A percentile compares a stretch with the other conserved stretches of the same genome.
phyloP scores from a whole-genome alignment of 345 rosid genomes.

The Erodium maritimum region DNA sequence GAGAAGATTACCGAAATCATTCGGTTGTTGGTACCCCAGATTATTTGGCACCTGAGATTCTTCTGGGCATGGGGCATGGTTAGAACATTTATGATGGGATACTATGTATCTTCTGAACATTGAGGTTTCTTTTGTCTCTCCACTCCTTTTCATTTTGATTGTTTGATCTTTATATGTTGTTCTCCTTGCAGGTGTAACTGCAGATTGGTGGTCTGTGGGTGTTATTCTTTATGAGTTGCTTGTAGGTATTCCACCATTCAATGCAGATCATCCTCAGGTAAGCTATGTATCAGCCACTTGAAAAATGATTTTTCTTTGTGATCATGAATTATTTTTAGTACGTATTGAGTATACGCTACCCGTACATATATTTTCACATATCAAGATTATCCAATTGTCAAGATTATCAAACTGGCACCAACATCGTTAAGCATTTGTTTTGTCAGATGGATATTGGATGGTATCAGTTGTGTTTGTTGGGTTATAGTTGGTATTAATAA shows the following conservation, averaged over 20 bases:
- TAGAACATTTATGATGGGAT: constrained; percentile 12
- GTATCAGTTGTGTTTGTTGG: neutral
- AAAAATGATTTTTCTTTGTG: neutral
- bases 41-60: constrained; percentile 98
- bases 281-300: neutral
- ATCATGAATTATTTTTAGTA: neutral
- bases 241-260: constrained; percentile 90
- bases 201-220: constrained; percentile 99
- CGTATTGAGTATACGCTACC: no score
- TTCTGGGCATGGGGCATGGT: constrained; percentile 99
- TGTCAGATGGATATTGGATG: neutral
- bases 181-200: constrained; percentile 59
- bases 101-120: neutral
- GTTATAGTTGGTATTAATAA: neutral
- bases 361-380: no score
- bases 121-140: neutral
- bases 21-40: constrained; percentile 90
- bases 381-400: no score
- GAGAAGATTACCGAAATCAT: constrained; percentile 63
- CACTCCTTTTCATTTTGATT: neutral
- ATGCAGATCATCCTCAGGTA: constrained; percentile 90
- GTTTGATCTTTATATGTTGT: constrained; percentile 5
- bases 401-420: no score
- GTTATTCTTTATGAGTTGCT: constrained; percentile 84
- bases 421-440: no score